Percentiles rank a stretch among this genome's conserved stretches.
phyloP scores from a whole-genome alignment of 805 yeast species.

The Isabelozyma gotoi region DNA sequence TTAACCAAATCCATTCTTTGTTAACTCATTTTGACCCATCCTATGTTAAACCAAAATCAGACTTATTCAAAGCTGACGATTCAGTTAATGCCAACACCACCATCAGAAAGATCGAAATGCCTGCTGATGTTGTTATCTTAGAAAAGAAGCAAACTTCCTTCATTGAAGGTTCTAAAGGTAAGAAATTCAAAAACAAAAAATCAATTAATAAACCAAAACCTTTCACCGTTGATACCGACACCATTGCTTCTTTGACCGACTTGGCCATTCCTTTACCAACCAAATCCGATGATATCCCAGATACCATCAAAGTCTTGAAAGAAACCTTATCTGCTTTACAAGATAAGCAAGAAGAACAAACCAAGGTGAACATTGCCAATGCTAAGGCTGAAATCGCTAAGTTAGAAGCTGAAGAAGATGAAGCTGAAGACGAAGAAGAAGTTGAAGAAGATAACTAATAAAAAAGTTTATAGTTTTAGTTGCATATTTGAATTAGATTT shows the following conservation, averaged over 20 bases:
- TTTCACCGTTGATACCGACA: conserved; percentile 77
- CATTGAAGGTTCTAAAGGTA: conserved; percentile 48
- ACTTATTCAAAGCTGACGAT: conserved; percentile 19
- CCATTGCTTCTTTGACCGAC: conserved; percentile 73
- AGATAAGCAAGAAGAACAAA: conserved; percentile 75
- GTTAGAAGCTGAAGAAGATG: conserved; percentile 51
- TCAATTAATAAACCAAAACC: conserved; percentile 55
- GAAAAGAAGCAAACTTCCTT: conserved; percentile 61
- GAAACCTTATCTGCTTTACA: conserved; percentile 67
- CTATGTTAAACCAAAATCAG: conserved; percentile 49
- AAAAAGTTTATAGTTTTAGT: too few relatives aligned
- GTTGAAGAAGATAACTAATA: conserved; percentile 3
- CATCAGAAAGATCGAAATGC: conserved; percentile 56
- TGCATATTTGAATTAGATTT: neutral
- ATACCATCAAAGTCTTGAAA: conserved; percentile 65
- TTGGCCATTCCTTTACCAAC: conserved; percentile 79
- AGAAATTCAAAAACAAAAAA: conserved; percentile 34
- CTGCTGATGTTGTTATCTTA: conserved; percentile 62
- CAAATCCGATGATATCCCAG: conserved; percentile 65
- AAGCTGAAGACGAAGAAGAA: conserved; percentile 42
- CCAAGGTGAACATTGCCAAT: conserved; percentile 69
- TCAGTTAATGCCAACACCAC: conserved; percentile 24
- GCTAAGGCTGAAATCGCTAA: conserved; percentile 78
- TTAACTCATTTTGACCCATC: conserved; percentile 76
- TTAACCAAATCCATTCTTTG: conserved; percentile 70